These are phyloP conservation scores for Hypholoma sublateritium DNA, from an alignment of 768 basidiomycete genomes.

Conservation along the genomic window DNA sequence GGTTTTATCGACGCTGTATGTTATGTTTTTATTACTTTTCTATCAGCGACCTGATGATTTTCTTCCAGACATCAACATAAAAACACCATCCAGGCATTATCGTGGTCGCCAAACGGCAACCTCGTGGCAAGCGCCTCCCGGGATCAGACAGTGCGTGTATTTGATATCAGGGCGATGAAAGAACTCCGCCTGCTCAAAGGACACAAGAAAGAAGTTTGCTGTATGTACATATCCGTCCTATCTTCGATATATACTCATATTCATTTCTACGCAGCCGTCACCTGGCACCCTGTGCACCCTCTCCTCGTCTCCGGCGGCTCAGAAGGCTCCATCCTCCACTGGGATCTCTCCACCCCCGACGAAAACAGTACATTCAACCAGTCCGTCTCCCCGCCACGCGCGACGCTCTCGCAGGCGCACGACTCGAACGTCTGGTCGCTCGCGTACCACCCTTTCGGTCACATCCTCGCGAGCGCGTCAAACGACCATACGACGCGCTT, in stretches of 20 bases:
- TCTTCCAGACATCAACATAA: slow-evolving; percentile 88
- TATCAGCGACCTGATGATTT: background rate
- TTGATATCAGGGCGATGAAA: slow-evolving; percentile 98
- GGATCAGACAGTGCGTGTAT: slow-evolving; percentile 93
- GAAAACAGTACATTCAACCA: slow-evolving; percentile 37
- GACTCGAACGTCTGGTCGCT: slow-evolving; percentile 98
- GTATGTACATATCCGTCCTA: slow-evolving; percentile 45
- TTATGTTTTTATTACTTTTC: slow-evolving; percentile 5
- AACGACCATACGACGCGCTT: slow-evolving; percentile 99
- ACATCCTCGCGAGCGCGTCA: slow-evolving; percentile 90
- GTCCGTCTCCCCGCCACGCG: slow-evolving; percentile 59
- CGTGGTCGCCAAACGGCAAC: slow-evolving; percentile 95
- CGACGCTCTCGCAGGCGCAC: slow-evolving; percentile 92
- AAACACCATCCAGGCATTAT: slow-evolving; percentile 90
- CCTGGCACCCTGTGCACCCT: slow-evolving; percentile 96
- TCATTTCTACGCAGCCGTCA: slow-evolving; percentile 55
- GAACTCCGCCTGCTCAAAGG: slow-evolving; percentile 90
- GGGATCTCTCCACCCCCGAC: slow-evolving; percentile 79
- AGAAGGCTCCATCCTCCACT: slow-evolving; percentile 92
- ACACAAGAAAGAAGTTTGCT: slow-evolving; percentile 98
- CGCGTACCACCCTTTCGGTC: slow-evolving; percentile 93
- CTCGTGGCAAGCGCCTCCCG: slow-evolving; percentile 92
- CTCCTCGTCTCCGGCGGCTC: slow-evolving; percentile 92
- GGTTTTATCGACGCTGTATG: slow-evolving; percentile 86
- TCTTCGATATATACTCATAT: background rate